phyloP scores from a whole-genome alignment of 352 stramenopile genomes.

The Phytophthora foliorum region DNA sequence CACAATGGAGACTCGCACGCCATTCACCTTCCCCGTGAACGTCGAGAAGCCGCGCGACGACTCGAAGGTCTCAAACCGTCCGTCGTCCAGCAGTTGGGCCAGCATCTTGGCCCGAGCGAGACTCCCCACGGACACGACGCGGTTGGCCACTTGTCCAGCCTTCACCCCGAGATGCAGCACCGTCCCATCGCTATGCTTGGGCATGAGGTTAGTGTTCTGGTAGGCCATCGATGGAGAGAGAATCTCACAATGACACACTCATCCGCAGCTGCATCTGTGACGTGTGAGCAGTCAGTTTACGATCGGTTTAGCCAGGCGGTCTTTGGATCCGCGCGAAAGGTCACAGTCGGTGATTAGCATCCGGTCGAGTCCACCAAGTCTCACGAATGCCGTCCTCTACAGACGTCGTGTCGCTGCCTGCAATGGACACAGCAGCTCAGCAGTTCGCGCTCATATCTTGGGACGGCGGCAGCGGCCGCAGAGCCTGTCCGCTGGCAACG shows the following conservation, averaged over 20 bases:
- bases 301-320: constrained; percentile 36
- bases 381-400: constrained; percentile 1
- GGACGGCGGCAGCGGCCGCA: constrained; percentile 49
- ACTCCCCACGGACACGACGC: constrained; percentile 59
- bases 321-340: constrained; percentile 54
- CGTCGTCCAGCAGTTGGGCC: constrained; percentile 42
- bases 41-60: constrained; percentile 66
- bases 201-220: constrained; percentile 58
- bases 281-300: constrained; percentile 1
- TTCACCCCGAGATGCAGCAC: constrained; percentile 59
- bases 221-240: constrained; percentile 41
- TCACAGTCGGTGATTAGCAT: constrained; percentile 30
- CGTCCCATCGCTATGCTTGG: constrained; percentile 47
- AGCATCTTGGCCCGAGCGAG: constrained; percentile 46
- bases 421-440: constrained; percentile 24
- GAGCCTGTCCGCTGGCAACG: constrained; percentile 64
- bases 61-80: constrained; percentile 38
- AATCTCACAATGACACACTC: neutral
- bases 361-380: neutral
- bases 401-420: constrained; percentile 8
- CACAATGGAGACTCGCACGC: constrained; percentile 60
- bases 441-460: constrained; percentile 68
- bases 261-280: neutral
- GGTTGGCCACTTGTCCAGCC: constrained; percentile 56
- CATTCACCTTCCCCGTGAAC: constrained; percentile 63